Evolutionary conservation across 768 basidiomycete species (phyloP).

Genomic region (Fibroporia radiculosa): DNA sequence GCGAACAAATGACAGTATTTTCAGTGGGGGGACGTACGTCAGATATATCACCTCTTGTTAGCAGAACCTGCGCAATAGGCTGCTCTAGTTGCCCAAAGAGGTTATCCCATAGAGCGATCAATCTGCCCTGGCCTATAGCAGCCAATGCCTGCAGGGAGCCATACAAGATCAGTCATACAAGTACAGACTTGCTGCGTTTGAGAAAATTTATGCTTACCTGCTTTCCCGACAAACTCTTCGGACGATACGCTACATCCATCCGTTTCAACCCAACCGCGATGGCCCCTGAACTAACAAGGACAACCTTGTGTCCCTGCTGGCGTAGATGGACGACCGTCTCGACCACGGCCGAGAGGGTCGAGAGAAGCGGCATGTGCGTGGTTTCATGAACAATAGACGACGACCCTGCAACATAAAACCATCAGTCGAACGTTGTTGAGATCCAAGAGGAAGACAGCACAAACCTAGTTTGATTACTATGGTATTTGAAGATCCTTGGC

Average conservation of each 20-base stretch:
- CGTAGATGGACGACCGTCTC: constrained; percentile 82
- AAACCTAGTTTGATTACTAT: constrained; percentile 29
- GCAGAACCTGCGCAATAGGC: constrained; percentile 89
- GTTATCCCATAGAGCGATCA: constrained; percentile 97
- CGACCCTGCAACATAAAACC: constrained; percentile 49
- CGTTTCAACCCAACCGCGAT: constrained; percentile 91
- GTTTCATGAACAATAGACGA: constrained; percentile 95
- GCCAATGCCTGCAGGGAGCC: constrained; percentile 68
- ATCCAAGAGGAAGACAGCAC: neutral
- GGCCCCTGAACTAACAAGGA: constrained; percentile 95
- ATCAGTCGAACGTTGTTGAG: neutral
- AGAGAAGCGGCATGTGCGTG: constrained; percentile 86
- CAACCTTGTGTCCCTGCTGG: constrained; percentile 82
- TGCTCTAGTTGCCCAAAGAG: constrained; percentile 90
- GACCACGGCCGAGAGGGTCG: constrained; percentile 85
- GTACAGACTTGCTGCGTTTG: neutral
- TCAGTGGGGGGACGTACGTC: constrained; percentile 60
- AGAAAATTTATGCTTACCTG: constrained; percentile 51
- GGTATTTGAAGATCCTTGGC: constrained; percentile 19
- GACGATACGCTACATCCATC: constrained; percentile 75
- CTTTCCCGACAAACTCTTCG: constrained; percentile 83
- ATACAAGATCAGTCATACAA: neutral
- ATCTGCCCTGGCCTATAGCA: constrained; percentile 92
- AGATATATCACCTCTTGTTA: constrained; percentile 94
- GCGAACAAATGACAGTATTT: neutral